Base-by-base conservation (phyloP, 306 rosid genomes). In the Hippophae gyantsensis region DNA sequence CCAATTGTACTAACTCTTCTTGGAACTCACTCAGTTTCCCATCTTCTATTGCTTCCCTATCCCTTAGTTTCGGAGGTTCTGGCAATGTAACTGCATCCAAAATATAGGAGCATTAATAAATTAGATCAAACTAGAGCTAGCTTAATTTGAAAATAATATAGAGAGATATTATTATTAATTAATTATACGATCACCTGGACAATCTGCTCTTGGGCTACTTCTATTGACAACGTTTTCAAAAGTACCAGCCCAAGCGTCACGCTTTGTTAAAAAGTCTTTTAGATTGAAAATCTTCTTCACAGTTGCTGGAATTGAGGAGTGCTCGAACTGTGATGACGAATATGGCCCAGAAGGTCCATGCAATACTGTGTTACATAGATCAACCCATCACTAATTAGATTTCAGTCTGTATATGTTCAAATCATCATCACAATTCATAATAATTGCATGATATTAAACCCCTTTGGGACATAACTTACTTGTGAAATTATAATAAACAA, bases 221-320 rank as follows among this genome's bases (percentile, higher is more conserved):
- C 76, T 68, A 40, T 63, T 79, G 54, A 70, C 81, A 5, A 90
- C 72, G 65, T 61, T 70, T 62, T 90, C 92, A 47, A 90, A 90
- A 48, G 97, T 84, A 40, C 85, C 92, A 42, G 94, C 97, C 95
- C 96, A 90, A 59, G 49, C 78, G 63, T 84, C 97, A 74, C 97
- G 77, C 60, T 79, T 78, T 13, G 95, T 90, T 23, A 90, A 78
- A 62, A 84, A 90, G 8, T 82, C 70, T 23, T 90, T 57, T 49
- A 90, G 83, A 71, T 90, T 78, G 77, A 68, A 90, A 53, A 90
- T 41, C 75, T 85, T 90, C 78, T 83, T 87, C 56, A 87, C 90
- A 12, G 96, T 90, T 23, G 97, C 97, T 26, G 86, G 64, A 63
- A 90, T 78, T 48, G 97, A 90, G 25, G 97, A 87, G 73, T 87